Conservation (phyloP, 805 yeast species). For the Yamadazyma scolyti region DNA sequence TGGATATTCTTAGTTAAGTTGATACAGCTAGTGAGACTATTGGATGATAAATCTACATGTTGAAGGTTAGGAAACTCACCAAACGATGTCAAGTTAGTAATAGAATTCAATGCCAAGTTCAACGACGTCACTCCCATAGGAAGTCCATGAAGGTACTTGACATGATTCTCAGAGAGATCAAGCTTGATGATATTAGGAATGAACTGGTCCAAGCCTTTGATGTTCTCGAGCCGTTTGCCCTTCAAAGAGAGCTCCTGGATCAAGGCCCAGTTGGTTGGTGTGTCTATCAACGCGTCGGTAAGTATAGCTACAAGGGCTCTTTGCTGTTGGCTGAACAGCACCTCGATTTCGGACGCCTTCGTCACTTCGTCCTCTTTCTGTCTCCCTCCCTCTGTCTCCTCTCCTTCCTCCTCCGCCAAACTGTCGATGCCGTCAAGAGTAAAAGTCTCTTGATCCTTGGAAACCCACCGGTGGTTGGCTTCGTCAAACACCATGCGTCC, state of each 20-base stretch:
- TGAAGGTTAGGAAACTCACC: conserved; percentile 39
- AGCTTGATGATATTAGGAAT: conserved; percentile 40
- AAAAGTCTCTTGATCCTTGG: conserved; percentile 13
- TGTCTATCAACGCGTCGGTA: conserved; percentile 38
- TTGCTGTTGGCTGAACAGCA: conserved; percentile 48
- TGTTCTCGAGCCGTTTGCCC: conserved; percentile 30
- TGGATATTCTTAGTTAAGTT: conserved; percentile 37
- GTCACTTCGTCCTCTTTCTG: conserved; percentile 33
- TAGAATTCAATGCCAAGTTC: conserved; percentile 33
- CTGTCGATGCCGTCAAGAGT: conserved; percentile 40
- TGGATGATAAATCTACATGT: conserved; percentile 35
- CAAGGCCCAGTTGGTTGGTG: conserved; percentile 40
- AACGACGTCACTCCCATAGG: conserved; percentile 38
- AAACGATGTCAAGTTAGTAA: conserved; percentile 42
- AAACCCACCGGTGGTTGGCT: conserved; percentile 27
- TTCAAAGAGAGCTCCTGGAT: conserved; percentile 35
- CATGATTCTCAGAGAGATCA: conserved; percentile 39
- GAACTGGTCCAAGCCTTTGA: conserved; percentile 41
- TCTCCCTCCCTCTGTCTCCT: conserved; percentile 13
- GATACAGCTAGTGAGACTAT: conserved; percentile 32
- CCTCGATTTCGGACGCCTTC: conserved; percentile 34
- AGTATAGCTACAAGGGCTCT: conserved; percentile 42
- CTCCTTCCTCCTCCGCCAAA: conserved; percentile 12
- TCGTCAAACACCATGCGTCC: conserved; percentile 31
- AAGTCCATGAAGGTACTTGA: conserved; percentile 44